Base-by-base conservation (phyloP, 176 grass and related monocot species). In the Hyparrhenia diplandra region DNA sequence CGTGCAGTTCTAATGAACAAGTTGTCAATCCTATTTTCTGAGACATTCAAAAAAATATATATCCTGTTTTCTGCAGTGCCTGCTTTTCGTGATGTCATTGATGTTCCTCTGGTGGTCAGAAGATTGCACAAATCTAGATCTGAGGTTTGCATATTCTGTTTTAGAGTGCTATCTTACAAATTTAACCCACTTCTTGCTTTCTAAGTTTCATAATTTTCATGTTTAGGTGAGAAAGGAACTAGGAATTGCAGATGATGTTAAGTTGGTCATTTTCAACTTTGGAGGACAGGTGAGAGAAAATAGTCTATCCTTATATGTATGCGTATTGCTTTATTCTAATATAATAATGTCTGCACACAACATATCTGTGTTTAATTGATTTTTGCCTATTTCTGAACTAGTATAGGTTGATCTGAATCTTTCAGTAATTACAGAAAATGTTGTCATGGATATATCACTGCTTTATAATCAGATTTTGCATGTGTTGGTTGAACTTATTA, bases 261-360 rank as follows among this genome's bases (percentile, higher is more conserved):
- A 98, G 87, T 84, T 98, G 43, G 82, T 98, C 67, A 95, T 98
- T 83, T 98, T 98, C 84, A 98, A 98, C 77, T 98, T 98, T 79
- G 96, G 92, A 43, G 96, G 96, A 80, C 96, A 98, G 90, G 95
- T 98, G 73, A 77, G 27, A 18, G 24, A 21, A 80, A 10, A 52
- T 28, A 64, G 0, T 39, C 52, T 14, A 70, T 61, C 16, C 17
- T 69, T 61, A 80, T 40, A 5, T 11, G 14, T 80, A 61, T 40
- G 59, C 60, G 34, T 2, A 24, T 47, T 70, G 52, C 34, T 59
- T 36, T 0, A 30, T 76, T 5, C 51, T 64, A 12, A 5, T 76
- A 69, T 5, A 13, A 10, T 18, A 72, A 17, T 6, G 31, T 8
- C 23, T 6, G 18, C 9, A 60, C 41, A 10, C 34, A 24, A 16